Conservation (phyloP, 192 early-diverging fungal species). For the Endogone sp. region DNA sequence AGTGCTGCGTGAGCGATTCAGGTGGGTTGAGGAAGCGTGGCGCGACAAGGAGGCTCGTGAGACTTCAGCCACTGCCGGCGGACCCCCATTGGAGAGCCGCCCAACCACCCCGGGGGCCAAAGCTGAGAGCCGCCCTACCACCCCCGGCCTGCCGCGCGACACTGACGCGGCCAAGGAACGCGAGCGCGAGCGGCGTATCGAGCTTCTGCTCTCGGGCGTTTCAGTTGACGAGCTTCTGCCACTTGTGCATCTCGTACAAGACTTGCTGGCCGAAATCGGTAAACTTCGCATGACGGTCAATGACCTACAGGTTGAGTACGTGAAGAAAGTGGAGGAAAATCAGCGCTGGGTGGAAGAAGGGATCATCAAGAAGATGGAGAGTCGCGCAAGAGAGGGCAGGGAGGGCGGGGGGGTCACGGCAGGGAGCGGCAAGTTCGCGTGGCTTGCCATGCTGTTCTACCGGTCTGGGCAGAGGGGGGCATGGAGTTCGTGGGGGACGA, state of each 20-base stretch:
- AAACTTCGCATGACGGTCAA: constrained; percentile 50
- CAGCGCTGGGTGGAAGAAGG: constrained; percentile 47
- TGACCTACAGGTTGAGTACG: constrained; percentile 56
- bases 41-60: constrained; percentile 23
- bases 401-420: neutral
- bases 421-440: constrained; percentile 58
- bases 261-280: constrained; percentile 44
- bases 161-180: neutral
- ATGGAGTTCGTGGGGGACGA: no score
- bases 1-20: constrained; percentile 38
- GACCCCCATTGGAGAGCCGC: neutral
- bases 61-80: neutral
- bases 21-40: constrained; percentile 34
- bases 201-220: constrained; percentile 12
- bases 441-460: constrained; percentile 65
- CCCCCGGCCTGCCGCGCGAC: neutral
- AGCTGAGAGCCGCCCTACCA: neutral
- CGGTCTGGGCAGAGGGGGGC: no score
- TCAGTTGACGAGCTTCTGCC: constrained; percentile 47
- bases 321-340: constrained; percentile 50
- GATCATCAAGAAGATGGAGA: constrained; percentile 21
- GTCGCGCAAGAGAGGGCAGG: constrained; percentile 2
- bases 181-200: neutral
- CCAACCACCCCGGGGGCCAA: neutral
- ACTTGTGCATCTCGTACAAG: constrained; percentile 36